phyloP scores from a whole-genome alignment of 805 yeast species.

The Yamadazyma ubonensis region DNA sequence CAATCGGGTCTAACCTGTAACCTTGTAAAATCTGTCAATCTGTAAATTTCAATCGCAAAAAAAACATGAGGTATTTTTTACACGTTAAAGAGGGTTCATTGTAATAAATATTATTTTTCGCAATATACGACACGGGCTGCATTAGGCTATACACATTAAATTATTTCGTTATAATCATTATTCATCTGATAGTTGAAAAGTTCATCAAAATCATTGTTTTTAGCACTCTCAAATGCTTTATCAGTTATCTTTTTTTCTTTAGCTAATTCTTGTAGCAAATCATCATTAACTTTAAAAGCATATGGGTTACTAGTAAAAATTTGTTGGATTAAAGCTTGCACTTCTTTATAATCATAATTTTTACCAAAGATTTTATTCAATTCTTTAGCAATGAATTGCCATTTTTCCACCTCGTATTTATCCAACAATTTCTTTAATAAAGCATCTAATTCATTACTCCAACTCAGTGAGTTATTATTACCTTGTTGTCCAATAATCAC shows the following conservation, averaged over 20 bases:
- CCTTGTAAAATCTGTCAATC: too few species aligned
- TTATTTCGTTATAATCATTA: constrained; percentile 9
- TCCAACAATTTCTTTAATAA: constrained; percentile 56
- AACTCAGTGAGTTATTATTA: constrained; percentile 59
- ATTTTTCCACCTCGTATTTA: constrained; percentile 68
- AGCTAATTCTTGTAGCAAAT: constrained; percentile 38
- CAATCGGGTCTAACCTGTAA: too few species aligned
- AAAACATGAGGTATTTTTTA: too few species aligned
- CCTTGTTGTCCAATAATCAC: constrained; percentile 84
- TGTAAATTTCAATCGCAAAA: too few species aligned
- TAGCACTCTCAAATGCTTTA: constrained; percentile 23
- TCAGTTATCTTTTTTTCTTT: constrained; percentile 38
- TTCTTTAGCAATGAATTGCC: constrained; percentile 64
- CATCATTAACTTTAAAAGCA: constrained; percentile 55
- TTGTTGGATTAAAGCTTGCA: constrained; percentile 52
- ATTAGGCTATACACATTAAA: constrained; percentile 3
- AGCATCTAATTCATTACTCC: constrained; percentile 57
- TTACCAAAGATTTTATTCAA: constrained; percentile 55
- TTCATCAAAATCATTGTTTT: constrained; percentile 15
- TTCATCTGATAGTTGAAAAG: constrained; percentile 13
- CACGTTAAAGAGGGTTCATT: not conserved
- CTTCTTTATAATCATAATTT: constrained; percentile 49
- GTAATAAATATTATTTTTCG: not conserved
- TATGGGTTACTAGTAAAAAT: constrained; percentile 57
- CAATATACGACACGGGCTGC: constrained; percentile 1